Percentiles rank a stretch among this genome's conserved stretches.
Conservation (phyloP, 139 green algal genomes). For the Nannochloris sp. region DNA sequence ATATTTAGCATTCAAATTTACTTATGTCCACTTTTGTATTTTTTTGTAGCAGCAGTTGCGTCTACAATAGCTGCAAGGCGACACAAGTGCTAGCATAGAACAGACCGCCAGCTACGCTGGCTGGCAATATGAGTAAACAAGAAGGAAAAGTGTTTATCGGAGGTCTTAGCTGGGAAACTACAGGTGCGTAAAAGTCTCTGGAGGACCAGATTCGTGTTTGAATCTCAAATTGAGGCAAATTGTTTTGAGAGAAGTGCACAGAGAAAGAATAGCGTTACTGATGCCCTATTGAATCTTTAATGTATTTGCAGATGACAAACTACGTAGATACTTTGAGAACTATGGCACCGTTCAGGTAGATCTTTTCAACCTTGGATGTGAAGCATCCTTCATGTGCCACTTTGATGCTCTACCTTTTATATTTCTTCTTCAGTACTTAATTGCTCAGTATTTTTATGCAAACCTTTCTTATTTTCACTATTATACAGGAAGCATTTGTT, state of each 20-base stretch:
- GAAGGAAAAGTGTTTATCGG: slow-evolving; percentile 77
- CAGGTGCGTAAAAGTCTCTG: slow-evolving; percentile 20
- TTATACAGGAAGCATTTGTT: slow-evolving; percentile 69
- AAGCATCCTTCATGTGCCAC: not conserved
- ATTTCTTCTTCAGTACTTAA: no score
- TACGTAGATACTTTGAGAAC: slow-evolving; percentile 80
- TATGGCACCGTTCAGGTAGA: slow-evolving; percentile 59
- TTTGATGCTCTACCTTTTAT: not conserved
- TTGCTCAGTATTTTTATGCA: not conserved
- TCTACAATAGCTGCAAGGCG: no score
- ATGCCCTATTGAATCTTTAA: no score
- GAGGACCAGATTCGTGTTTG: no score
- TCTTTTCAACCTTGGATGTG: not conserved
- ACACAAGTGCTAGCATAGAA: no score
- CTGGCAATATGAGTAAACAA: slow-evolving; percentile 25
- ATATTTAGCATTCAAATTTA: no score
- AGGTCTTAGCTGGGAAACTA: slow-evolving; percentile 76
- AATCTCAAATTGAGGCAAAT: not conserved
- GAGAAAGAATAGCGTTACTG: no score
- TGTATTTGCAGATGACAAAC: slow-evolving; percentile 28
- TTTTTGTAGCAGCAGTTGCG: no score
- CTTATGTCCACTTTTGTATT: no score
- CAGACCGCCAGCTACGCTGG: not conserved
- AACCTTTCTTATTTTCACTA: not conserved
- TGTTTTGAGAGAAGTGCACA: not conserved